Evolutionary conservation across 345 rosid species (phyloP), one percentile per base, ranked within the genome.

Genomic region (Carallia brachiata): DNA sequence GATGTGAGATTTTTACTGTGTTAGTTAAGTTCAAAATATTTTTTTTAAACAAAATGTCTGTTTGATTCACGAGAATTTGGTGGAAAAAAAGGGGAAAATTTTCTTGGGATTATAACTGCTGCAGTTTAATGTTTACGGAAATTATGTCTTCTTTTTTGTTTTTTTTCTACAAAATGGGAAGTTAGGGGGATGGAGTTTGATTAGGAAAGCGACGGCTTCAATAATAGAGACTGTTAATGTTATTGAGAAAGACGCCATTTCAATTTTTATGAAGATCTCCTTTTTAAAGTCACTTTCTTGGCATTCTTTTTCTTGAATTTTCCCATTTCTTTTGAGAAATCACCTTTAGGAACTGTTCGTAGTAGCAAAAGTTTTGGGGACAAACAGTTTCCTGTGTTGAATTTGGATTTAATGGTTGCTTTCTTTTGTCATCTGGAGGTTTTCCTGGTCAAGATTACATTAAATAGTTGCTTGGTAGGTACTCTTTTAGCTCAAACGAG

Each of bases 1-100:
- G 18, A 18, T 47, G 66, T 36, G 67, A 28, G 63, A 73, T 66
- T 84, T 75, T 84, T 75, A 63, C 79, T 80, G 75, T 61, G 82
- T 78, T 34, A 34, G 48, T 6, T 61, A 37, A 44, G 27, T 47
- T 63, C 30, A 61, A 40, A 7, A 40, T 67, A 60, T 23, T 23
- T 23, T 23, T 23, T 44, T 28, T 28, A 2, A 44, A 44, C 0
- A 10, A 10, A 4, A 1, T 18, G 18, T 67, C 19, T 56, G 59
- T 54, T 36, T 56, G 62, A 32, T 71, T 63, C 5, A 56, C 59
- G 64, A n/a, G 50, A 72, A 75, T 74, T 54, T 62, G 75, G 4
- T 7, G 62, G 50, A 40, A 39, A 55, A 62, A 36, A 66, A 60
- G 66, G 67, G 52, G 47, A 19, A 32, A 58, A 72, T 17, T 72